Evolutionary conservation across 1,284 basidiomycete species (phyloP), one percentile per base, ranked within the genome.

Genomic region (Trichosporon faecale): DNA sequence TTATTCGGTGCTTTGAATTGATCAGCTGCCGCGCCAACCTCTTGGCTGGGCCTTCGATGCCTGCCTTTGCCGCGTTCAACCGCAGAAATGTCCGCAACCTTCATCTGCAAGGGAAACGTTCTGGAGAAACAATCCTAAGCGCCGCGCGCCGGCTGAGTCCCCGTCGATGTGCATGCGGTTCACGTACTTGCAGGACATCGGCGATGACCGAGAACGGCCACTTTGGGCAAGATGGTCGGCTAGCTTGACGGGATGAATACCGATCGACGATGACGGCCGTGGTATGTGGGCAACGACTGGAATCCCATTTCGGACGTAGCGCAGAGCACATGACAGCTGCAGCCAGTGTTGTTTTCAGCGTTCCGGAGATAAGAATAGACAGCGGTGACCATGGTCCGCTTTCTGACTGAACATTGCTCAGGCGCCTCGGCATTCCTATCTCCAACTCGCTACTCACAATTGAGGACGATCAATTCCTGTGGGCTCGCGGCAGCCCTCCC

Each of bases 301-400:
- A 21, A 52, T 52, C 49, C n/a, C 49, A 52, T 18, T 52, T 18
- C 49, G 49, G 49, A 52, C 21, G 49, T 52, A 52, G 40, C 40
- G 40, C 16, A 44, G 6, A 44, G 40, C 40, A 9, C 7, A 52
- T 9, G 18, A 8, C n/a, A 44, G 18, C 8, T 11, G 8, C 21
- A 23, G 8, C 18, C 21, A 11, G 49, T 9, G 8, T 21, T 52
- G 3, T 52, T 25, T 52, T 6, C 6, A 9, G 49, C 49, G 49
- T 9, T 52, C 49, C 49, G 49, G 49, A 52, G 49, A 52, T 52
- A 52, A 52, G 49, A 52, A 52, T 44, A 44, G 40, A 44, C 40
- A 6, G 6, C 18, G 12, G 18, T 44, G 18, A n/a, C 40, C 31
- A 14, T 37, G 35, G 3, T 37, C 35, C 11, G n/a, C n/a, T n/a